Evolutionary conservation across 768 basidiomycete genomes (phyloP).

Genomic region (Amanita exitialis): DNA sequence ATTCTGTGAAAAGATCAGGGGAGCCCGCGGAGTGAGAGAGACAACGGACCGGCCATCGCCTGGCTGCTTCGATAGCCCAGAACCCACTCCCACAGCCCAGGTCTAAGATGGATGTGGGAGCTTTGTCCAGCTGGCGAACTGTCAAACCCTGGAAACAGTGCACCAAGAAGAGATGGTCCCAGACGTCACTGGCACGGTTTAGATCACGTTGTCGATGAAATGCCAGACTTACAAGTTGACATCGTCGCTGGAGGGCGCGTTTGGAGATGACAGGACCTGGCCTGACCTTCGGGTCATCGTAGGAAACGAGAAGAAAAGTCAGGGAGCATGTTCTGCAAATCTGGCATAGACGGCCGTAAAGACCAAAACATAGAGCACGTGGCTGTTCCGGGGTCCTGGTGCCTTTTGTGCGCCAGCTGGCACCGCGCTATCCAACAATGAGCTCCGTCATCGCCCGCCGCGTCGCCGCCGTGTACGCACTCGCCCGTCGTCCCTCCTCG

Average conservation of each 20-base stretch:
- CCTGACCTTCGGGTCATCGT: constrained; percentile 30
- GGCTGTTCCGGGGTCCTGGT: background rate
- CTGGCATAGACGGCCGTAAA: background rate
- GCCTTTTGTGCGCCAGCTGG: background rate
- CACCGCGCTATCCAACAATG: constrained; percentile 14
- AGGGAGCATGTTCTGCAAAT: background rate
- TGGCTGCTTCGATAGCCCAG: constrained; percentile 65
- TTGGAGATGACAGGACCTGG: constrained; percentile 46
- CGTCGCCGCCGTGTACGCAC: constrained; percentile 21
- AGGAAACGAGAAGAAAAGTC: constrained; percentile 7
- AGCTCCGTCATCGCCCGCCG: constrained; percentile 29
- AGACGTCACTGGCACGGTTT: constrained; percentile 42
- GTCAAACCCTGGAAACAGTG: constrained; percentile 40
- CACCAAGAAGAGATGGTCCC: constrained; percentile 59
- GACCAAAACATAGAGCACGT: background rate
- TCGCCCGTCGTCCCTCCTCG: constrained; percentile 13
- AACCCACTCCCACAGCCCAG: constrained; percentile 64
- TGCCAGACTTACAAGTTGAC: constrained; percentile 40
- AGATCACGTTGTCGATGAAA: background rate
- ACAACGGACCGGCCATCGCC: constrained; percentile 47
- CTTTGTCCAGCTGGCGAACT: constrained; percentile 38
- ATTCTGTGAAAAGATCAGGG: constrained; percentile 22
- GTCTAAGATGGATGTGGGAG: constrained; percentile 49
- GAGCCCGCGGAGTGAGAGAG: background rate
- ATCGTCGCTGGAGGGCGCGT: constrained; percentile 31